These are phyloP conservation scores for Acacia melanoxylon DNA, from an alignment of 306 rosid species.

Conservation along the genomic window DNA sequence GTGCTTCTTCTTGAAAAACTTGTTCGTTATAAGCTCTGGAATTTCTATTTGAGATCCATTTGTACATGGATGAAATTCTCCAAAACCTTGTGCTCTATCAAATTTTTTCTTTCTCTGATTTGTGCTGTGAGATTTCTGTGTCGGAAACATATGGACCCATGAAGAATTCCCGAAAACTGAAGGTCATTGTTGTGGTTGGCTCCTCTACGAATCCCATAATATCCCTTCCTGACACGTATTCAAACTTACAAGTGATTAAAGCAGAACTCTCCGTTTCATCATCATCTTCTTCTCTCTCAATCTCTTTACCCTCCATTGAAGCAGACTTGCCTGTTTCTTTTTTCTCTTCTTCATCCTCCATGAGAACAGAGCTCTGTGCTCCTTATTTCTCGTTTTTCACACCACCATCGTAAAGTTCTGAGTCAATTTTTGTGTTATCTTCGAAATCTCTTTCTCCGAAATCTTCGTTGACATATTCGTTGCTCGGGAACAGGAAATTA, in stretches of 20 bases:
- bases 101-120: background rate
- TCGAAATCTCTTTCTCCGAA: background rate
- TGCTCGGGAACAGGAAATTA: conserved; percentile 21
- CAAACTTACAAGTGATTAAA: conserved; percentile 31
- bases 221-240: conserved; percentile 24
- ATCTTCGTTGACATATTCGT: background rate
- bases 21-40: background rate
- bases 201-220: conserved; percentile 36
- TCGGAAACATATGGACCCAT: conserved; percentile 26
- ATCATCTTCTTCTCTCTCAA: background rate
- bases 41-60: background rate
- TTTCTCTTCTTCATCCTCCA: conserved; percentile 3
- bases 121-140: background rate
- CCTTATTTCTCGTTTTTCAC: background rate
- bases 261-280: conserved; percentile 22
- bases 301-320: background rate
- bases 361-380: background rate
- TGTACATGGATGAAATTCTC: background rate
- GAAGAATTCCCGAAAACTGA: conserved; percentile 35
- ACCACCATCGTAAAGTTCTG: background rate
- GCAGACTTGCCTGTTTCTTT: background rate
- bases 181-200: conserved; percentile 36
- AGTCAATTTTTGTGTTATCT: background rate
- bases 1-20: background rate
- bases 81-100: background rate